Base-by-base conservation (phyloP, 2,329 filamentous ascomycete species). In the Trichophyton simii region DNA sequence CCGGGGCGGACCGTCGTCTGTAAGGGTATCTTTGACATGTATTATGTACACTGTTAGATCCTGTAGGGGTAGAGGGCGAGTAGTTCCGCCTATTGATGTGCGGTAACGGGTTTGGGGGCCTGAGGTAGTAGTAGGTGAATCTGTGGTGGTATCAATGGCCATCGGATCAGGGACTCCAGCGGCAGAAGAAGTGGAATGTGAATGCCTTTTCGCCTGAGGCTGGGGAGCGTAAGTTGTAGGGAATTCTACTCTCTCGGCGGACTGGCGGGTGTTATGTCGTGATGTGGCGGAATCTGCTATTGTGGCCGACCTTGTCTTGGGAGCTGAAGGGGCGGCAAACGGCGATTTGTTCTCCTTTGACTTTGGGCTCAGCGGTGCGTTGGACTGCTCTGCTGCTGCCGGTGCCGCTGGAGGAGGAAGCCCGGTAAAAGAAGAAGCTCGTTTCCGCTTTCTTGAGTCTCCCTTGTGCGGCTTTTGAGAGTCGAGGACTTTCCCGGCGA, bases 1-100 rank as follows among this genome's bases (percentile, higher is more conserved):
- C 41, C 78, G 82, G 1, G 81, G 83, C 57, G 76, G 72, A 28
- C 83, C 83, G 0, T 84, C 89, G 70, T 96, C 91, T 7, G 80
- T 78, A 61, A 96, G 76, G 22, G 82, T 87, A 66, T 97, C 92
- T 72, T 99, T 99, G 69, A 97, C 83, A 71, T 99, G 94, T 42
- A 97, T 97, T 61, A 97, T 84, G 58, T 96, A 85, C 1, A 99
- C 79, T 65, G 85, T 87, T 31, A 97, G 71, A 0, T 90, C 91
- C 59, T 80, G 77, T 3, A 99, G 78, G 5, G 85, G 85, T 57
- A 69, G 70, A 62, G 66, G 36, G 13, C 41, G 38, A 9, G 28
- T 18, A 13, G 38, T 59, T 13, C 31, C 36, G 41, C 28, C 20
- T 54, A 54, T 44, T 7, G 44, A 2, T 25, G 42, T 50, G 9